A percentile compares a stretch with the other conserved stretches of the same genome.
phyloP scores from a whole-genome alignment of 306 rosid species.

The Lathyrus sativus region DNA sequence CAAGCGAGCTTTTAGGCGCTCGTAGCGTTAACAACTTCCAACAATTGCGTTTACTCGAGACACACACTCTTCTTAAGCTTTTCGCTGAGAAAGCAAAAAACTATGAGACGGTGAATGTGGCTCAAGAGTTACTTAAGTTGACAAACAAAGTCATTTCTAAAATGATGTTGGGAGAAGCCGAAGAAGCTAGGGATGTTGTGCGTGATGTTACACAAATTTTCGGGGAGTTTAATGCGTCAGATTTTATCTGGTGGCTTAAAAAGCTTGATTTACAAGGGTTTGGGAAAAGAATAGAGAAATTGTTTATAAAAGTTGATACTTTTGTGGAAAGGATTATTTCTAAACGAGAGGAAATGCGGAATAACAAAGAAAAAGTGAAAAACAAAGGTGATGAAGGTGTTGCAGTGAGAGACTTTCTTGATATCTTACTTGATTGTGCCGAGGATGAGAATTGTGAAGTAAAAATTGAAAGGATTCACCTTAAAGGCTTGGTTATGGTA shows the following conservation, averaged over 20 bases:
- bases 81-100: conserved; percentile 15
- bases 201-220: conserved; percentile 41
- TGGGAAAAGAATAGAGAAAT: conserved; percentile 41
- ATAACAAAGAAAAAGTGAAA: conserved; percentile 30
- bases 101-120: conserved; percentile 31
- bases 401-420: conserved; percentile 29
- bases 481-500: conserved; percentile 47
- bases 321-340: conserved; percentile 43
- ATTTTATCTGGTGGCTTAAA: conserved; percentile 42
- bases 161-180: conserved; percentile 47
- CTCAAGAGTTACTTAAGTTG: conserved; percentile 35
- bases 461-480: conserved; percentile 41
- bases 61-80: background rate
- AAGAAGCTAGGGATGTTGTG: conserved; percentile 34
- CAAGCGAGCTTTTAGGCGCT: conserved; percentile 33
- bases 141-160: conserved; percentile 37
- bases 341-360: conserved; percentile 36
- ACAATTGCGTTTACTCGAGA: conserved; percentile 32
- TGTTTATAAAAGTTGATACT: conserved; percentile 24
- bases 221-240: conserved; percentile 43
- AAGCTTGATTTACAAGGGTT: conserved; percentile 40
- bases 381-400: conserved; percentile 18
- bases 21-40: conserved; percentile 14
- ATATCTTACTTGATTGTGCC: conserved; percentile 43
- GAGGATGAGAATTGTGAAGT: conserved; percentile 41